phyloP scores from a whole-genome alignment of 1,284 basidiomycete genomes.

The Amylostereum chailletii region DNA sequence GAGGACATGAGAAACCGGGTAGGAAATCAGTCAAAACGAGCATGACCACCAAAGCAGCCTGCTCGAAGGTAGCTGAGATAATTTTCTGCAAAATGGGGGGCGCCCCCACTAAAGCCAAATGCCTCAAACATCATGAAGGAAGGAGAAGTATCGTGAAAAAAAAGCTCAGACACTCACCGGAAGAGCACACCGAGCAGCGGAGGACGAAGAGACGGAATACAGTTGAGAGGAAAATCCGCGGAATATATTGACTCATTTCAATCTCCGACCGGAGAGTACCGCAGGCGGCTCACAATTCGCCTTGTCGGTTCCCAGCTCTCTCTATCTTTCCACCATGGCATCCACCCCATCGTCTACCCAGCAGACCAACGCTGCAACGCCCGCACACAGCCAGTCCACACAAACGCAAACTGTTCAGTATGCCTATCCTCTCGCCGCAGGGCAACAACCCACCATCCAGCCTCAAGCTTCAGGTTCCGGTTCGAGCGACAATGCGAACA shows the following conservation, averaged over 20 bases:
- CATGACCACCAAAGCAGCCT: constrained; percentile 33
- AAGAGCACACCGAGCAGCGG: neutral
- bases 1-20: neutral
- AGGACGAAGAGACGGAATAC: neutral
- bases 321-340: constrained; percentile 1
- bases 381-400: neutral
- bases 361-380: constrained; percentile 10
- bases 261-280: constrained; percentile 2
- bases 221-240: constrained; percentile 5
- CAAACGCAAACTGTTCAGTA: constrained; percentile 5
- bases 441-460: constrained; percentile 11
- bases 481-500: constrained; percentile 5
- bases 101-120: constrained; percentile 80
- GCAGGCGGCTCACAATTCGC: no score
- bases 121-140: constrained; percentile 76
- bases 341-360: constrained; percentile 11
- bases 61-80: constrained; percentile 59
- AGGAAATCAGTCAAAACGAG: constrained; percentile 27
- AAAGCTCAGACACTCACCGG: constrained; percentile 2
- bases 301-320: no score
- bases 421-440: constrained; percentile 14
- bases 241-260: constrained; percentile 6
- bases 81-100: constrained; percentile 46
- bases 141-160: constrained; percentile 10
- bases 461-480: constrained; percentile 5